A percentile compares a stretch with the other conserved stretches of the same genome.
These are phyloP conservation scores for Podaxis sp. DNA, from an alignment of 768 basidiomycete genomes.

Conservation along the genomic window DNA sequence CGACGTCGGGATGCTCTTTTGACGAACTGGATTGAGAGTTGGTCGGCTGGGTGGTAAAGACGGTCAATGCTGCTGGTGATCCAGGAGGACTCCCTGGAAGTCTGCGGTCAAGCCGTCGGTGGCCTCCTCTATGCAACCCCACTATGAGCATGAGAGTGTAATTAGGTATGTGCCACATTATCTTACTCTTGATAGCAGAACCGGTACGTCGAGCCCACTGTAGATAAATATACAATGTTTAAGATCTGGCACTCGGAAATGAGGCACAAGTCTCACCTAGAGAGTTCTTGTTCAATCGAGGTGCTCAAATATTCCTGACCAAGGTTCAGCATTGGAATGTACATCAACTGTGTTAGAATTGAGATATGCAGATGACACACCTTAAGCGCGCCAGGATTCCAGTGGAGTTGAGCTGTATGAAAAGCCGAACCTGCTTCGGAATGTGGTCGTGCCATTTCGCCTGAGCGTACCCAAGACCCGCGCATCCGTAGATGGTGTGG, in stretches of 20 bases:
- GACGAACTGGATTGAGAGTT: background rate
- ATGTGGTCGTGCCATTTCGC: background rate
- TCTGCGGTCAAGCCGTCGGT: background rate
- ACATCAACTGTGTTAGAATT: background rate
- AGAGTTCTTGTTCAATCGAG: background rate
- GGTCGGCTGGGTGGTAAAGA: background rate
- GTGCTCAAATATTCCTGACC: background rate
- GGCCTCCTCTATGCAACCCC: background rate
- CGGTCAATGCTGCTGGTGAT: background rate
- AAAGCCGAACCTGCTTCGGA: background rate
- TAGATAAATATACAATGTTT: too few species aligned
- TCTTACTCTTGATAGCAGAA: too few species aligned
- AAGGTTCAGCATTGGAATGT: background rate
- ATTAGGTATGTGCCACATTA: too few species aligned
- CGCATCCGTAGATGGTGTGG: background rate
- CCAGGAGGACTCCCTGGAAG: background rate
- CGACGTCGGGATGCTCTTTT: background rate
- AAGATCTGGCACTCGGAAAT: background rate
- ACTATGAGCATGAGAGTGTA: too few species aligned
- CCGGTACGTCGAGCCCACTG: too few species aligned
- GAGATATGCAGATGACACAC: background rate
- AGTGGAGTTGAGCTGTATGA: background rate
- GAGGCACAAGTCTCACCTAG: background rate
- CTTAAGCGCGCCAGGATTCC: background rate
- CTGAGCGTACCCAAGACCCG: background rate